Conservation (phyloP, 768 basidiomycete genomes). For the Obba rivulosa region DNA sequence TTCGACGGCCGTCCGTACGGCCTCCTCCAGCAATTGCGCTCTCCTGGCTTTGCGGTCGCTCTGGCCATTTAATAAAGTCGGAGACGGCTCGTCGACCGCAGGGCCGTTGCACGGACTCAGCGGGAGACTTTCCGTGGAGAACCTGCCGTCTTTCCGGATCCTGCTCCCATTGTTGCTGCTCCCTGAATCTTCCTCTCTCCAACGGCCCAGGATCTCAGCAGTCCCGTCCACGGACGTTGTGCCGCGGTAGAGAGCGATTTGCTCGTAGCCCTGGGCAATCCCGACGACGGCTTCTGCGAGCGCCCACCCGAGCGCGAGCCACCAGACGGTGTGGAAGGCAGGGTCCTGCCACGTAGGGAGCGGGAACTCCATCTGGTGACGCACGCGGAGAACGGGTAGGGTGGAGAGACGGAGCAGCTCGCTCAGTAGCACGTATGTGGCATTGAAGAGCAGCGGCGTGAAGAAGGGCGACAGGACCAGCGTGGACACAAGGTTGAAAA, state of each 20-base stretch:
- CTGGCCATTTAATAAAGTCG: neutral
- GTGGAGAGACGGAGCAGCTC: slow-evolving; percentile 51
- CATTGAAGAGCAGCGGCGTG: slow-evolving; percentile 32
- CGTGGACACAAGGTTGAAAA: slow-evolving; percentile 33
- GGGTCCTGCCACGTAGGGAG: slow-evolving; percentile 49
- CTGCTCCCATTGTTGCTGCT: slow-evolving; percentile 11
- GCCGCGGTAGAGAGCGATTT: slow-evolving; percentile 61
- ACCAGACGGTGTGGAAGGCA: slow-evolving; percentile 69
- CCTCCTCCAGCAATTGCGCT: slow-evolving; percentile 12
- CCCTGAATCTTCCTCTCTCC: slow-evolving; percentile 13
- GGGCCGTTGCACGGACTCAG: slow-evolving; percentile 12
- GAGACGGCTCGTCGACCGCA: neutral
- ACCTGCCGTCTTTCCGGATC: slow-evolving; percentile 7
- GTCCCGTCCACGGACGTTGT: slow-evolving; percentile 49
- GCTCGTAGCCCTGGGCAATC: slow-evolving; percentile 66
- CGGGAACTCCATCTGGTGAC: slow-evolving; percentile 34
- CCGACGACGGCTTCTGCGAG: slow-evolving; percentile 60
- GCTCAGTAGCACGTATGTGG: slow-evolving; percentile 45
- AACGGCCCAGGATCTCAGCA: slow-evolving; percentile 33
- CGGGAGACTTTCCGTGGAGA: slow-evolving; percentile 9
- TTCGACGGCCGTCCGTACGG: slow-evolving; percentile 42
- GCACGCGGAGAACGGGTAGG: slow-evolving; percentile 48
- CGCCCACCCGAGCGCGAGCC: slow-evolving; percentile 74
- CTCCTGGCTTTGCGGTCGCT: neutral
- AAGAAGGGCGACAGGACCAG: slow-evolving; percentile 26